Evolutionary conservation across 2,329 filamentous ascomycete genomes (phyloP), one percentile per base, ranked within the genome.

Genomic region (Pseudogymnoascus sp.): DNA sequence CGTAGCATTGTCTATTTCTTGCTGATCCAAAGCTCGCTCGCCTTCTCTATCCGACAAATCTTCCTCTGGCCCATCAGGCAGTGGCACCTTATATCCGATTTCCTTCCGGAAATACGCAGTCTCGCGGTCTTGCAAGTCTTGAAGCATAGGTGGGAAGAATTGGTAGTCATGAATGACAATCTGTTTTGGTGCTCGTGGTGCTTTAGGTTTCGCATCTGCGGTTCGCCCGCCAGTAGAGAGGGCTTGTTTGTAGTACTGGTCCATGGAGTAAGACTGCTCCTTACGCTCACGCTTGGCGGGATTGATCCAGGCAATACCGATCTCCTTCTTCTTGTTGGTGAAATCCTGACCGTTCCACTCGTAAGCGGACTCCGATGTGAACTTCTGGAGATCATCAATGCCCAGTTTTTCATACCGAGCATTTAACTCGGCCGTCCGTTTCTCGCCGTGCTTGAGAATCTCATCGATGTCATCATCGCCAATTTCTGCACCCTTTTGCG

Each of bases 331-430:
- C 73, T 88, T 85, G 64, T 89, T 90, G 62, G 92, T 90, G 74
- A 99, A 99, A 71, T 93, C 93, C 77, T 97, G 88, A 57, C 95
- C 95, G 68, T 99, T 99, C 96, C 96, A 99, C 74, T 97, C 95
- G 71, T 99, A 99, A 0, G 96, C 93, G 63, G 91, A 96, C 71
- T 99, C 95, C 0, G 93, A 97, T 1, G 89, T 95, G 76, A 99
- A 99, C 73, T 97, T 97, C 74, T 99, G 95, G 47, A 99, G 78
- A 69, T 99, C 95, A 74, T 99, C 95, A 31, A 99, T 89, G 67
- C 96, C 95, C 42, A 99, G 86, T 74, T 96, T 96, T 75, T 97
- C 95, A 71, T 97, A 99, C 76, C 92, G 93, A 68, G 90, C 88
- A 73, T 92, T 97, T 44, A 99, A 83, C 74, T 95, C 83, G 67